These are phyloP conservation scores for Yamadazyma epiphylla DNA, from an alignment of 1,139 yeast genomes.

Conservation along the genomic window DNA sequence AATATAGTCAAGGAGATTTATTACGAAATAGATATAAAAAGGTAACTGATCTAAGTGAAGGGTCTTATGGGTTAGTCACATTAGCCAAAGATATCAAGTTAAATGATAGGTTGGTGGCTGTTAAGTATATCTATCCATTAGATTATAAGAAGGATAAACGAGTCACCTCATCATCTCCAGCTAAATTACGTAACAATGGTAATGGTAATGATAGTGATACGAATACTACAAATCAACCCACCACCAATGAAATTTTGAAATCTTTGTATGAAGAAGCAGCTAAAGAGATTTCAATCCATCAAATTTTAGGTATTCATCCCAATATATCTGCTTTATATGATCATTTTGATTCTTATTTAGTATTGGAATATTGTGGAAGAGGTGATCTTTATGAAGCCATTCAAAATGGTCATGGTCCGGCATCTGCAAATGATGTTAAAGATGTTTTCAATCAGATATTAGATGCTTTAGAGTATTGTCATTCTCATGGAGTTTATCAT, in stretches of 20 bases:
- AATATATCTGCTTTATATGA: slow-evolving; percentile 69
- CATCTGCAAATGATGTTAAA: slow-evolving; percentile 68
- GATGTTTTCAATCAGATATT: slow-evolving; percentile 75
- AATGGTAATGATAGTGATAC: slow-evolving; percentile 5
- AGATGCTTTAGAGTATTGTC: slow-evolving; percentile 77
- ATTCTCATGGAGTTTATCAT: slow-evolving; percentile 69
- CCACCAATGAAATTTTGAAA: slow-evolving; percentile 23
- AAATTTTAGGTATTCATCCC: slow-evolving; percentile 60
- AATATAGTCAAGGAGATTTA: slow-evolving; percentile 60
- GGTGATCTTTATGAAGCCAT: slow-evolving; percentile 96
- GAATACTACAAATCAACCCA: slow-evolving; percentile 7
- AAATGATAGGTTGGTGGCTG: slow-evolving; percentile 63
- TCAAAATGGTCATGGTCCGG: slow-evolving; percentile 75
- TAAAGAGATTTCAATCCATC: slow-evolving; percentile 75
- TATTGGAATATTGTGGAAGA: slow-evolving; percentile 82
- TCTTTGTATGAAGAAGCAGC: slow-evolving; percentile 60
- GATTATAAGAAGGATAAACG: slow-evolving; percentile 29
- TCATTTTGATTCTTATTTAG: slow-evolving; percentile 74
- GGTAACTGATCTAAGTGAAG: slow-evolving; percentile 80
- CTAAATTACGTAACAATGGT: slow-evolving; percentile 21
- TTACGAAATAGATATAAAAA: slow-evolving; percentile 63
- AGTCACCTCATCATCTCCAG: slow-evolving; percentile 36
- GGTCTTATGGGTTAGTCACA: slow-evolving; percentile 90
- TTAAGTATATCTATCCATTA: slow-evolving; percentile 69
- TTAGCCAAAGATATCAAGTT: slow-evolving; percentile 67